Conservation (phyloP, 1,139 yeast genomes). For the Debaryomycetaceae sp. region DNA sequence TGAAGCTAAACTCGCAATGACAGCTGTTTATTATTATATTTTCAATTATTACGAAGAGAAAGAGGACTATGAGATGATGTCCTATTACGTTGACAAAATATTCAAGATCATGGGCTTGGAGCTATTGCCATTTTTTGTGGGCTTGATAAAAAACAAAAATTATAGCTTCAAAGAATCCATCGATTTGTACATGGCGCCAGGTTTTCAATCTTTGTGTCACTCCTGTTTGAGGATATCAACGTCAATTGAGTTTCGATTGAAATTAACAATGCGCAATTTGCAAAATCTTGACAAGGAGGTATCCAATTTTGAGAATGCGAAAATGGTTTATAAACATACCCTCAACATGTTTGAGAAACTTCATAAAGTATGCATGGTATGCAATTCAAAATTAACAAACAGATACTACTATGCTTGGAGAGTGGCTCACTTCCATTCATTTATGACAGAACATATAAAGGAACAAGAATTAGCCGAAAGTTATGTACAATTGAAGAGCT, state of each 20-base stretch:
- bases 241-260: neutral
- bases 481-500: neutral
- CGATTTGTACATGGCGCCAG: neutral
- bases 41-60: neutral
- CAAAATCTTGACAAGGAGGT: neutral
- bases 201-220: neutral
- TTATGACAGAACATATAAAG: neutral
- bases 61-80: neutral
- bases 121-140: neutral
- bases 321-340: neutral
- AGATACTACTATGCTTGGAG: slow-evolving; percentile 40
- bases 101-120: neutral
- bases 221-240: neutral
- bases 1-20: neutral
- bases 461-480: slow-evolving; percentile 1
- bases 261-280: too few species aligned
- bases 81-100: neutral
- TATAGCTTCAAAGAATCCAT: neutral
- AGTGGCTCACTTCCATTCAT: slow-evolving; percentile 18
- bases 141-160: neutral
- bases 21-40: neutral
- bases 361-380: slow-evolving; percentile 17
- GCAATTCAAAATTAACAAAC: slow-evolving; percentile 19
- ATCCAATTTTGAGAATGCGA: neutral
- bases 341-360: slow-evolving; percentile 9